Base-by-base conservation (phyloP, 2,329 filamentous ascomycete genomes). In the Hypoxylon sp. region DNA sequence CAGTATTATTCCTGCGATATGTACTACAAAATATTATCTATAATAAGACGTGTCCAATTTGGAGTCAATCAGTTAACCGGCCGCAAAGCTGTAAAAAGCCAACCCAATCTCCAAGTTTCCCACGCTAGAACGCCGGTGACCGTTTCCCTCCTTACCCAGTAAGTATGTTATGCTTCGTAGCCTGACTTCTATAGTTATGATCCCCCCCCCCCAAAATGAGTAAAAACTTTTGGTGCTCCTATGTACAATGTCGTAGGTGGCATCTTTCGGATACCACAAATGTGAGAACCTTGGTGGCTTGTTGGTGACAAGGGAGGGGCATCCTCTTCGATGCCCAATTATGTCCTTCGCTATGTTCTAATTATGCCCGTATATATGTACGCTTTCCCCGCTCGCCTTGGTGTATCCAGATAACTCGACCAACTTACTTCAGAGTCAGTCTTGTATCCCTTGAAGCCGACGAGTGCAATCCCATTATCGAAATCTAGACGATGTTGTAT, bases 401-500 rank as follows among this genome's bases (percentile, higher is more conserved):
- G 15, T 9, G 29, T 16, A 26, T 3, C 12, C 16, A 26, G 16
- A 41, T 7, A 23, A 12, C 25, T 12, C 5, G 13, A 25, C 19
- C 21, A 26, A 43, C 25, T 11, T 23, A 37, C 26, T 15, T 16
- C 9, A 6, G 4, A 27, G n/a, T n/a, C n/a, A n/a, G n/a, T n/a
- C n/a, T n/a, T n/a, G n/a, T n/a, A n/a, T n/a, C n/a, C n/a, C n/a
- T n/a, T n/a, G n/a, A n/a, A n/a, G n/a, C n/a, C n/a, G n/a, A n/a
- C n/a, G n/a, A n/a, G n/a, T n/a, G n/a, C n/a, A n/a, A n/a, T 20
- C 32, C 26, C 5, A 8, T 21, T 27, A 16, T 27, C 8, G 8
- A 26, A 7, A 23, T 38, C 27, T 55, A 67, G 26, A 67, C 63
- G 29, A 93, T 91, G 31, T 86, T 83, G 69, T 92, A 93, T 26